A percentile compares a stretch with the other conserved stretches of the same genome.
Evolutionary conservation across 2,329 filamentous ascomycete species (phyloP).

Genomic region (Cytospora leucostoma): DNA sequence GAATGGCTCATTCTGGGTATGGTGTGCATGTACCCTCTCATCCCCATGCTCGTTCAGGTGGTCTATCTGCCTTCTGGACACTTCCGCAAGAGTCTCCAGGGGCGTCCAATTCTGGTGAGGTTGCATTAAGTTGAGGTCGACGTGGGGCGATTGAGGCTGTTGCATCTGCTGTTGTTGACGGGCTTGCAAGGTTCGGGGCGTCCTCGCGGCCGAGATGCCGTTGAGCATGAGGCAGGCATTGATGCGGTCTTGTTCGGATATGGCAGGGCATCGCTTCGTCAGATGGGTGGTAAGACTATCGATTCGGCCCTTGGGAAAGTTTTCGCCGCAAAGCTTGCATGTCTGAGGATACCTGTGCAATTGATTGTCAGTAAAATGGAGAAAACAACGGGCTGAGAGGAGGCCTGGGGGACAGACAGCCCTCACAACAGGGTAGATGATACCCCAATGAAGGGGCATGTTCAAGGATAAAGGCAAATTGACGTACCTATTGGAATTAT

Average conservation of each 20-base stretch:
- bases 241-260: slow-evolving; percentile 73
- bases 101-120: slow-evolving; percentile 70
- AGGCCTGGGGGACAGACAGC: neutral
- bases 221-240: slow-evolving; percentile 73
- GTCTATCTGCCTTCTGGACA: slow-evolving; percentile 73
- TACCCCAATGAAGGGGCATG: neutral
- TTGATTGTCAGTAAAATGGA: neutral
- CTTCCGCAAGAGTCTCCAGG: slow-evolving; percentile 83
- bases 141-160: slow-evolving; percentile 29
- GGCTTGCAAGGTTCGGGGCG: slow-evolving; percentile 10
- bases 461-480: slow-evolving; percentile 45
- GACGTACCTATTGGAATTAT: slow-evolving; percentile 88
- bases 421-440: neutral
- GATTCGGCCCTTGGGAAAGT: slow-evolving; percentile 86
- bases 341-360: slow-evolving; percentile 83
- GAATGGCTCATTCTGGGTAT: slow-evolving; percentile 36
- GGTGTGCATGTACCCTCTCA: slow-evolving; percentile 49
- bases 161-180: slow-evolving; percentile 28
- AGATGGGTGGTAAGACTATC: slow-evolving; percentile 81
- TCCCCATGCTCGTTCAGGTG: slow-evolving; percentile 59
- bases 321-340: slow-evolving; percentile 84
- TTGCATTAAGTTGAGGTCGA: slow-evolving; percentile 44
- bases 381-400: neutral
- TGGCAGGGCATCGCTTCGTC: slow-evolving; percentile 81
- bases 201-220: slow-evolving; percentile 59